phyloP scores from a whole-genome alignment of 192 early-diverging fungal genomes.

The Gaertneriomyces semiglobifer region DNA sequence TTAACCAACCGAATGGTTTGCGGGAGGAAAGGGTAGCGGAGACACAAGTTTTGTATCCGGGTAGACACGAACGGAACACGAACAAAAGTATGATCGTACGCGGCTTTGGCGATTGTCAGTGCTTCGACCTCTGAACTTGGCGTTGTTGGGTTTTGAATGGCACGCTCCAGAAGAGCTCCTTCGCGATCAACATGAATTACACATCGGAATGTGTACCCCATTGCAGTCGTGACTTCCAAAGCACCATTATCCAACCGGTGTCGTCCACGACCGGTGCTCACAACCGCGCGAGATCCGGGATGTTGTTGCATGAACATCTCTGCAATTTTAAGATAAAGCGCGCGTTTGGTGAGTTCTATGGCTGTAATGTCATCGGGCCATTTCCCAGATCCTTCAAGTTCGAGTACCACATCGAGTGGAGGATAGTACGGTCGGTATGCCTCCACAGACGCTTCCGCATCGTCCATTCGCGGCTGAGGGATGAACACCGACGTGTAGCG shows the following conservation, averaged over 20 bases:
- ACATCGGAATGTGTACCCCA: conserved; percentile 79
- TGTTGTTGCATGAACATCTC: conserved; percentile 48
- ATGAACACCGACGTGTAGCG: conserved; percentile 72
- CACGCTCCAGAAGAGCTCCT: conserved; percentile 51
- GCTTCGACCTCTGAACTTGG: background rate
- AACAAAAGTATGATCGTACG: conserved; percentile 34
- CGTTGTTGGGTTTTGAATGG: conserved; percentile 35
- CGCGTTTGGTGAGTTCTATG: conserved; percentile 85
- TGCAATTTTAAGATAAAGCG: conserved; percentile 77
- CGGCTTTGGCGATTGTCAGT: conserved; percentile 3
- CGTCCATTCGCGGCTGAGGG: conserved; percentile 56
- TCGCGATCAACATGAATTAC: conserved; percentile 72
- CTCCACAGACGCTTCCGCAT: conserved; percentile 10
- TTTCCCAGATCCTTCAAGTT: conserved; percentile 76
- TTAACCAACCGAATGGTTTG: conserved; percentile 82
- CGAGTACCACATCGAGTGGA: conserved; percentile 68
- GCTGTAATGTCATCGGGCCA: conserved; percentile 90
- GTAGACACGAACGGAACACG: conserved; percentile 55
- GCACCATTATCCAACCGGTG: conserved; percentile 26
- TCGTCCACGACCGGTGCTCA: conserved; percentile 27
- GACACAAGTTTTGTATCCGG: conserved; percentile 72
- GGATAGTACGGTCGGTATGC: conserved; percentile 28
- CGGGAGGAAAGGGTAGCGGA: conserved; percentile 69
- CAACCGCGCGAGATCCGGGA: conserved; percentile 48
- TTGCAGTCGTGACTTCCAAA: conserved; percentile 63